Evolutionary conservation across 345 rosid species (phyloP).

Genomic region (Bretschneidera sinensis): DNA sequence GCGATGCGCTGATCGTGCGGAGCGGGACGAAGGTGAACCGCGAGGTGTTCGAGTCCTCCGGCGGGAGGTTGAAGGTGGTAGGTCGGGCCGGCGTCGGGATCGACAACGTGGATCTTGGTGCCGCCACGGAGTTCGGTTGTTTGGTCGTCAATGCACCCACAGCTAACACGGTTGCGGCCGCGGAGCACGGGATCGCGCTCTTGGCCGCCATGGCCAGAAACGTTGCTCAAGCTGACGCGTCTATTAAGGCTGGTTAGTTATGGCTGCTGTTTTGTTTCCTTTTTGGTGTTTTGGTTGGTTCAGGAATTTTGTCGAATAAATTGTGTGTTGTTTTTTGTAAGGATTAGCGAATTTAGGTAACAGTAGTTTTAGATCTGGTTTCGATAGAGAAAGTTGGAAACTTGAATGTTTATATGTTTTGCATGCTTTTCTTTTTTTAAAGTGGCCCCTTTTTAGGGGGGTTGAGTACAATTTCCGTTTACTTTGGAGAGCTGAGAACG

Average conservation of each 20-base stretch:
- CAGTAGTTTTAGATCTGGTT: slow-evolving; percentile 8
- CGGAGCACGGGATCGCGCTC: slow-evolving; percentile 92
- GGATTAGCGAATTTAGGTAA: background rate
- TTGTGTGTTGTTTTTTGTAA: background rate
- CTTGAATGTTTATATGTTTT: background rate
- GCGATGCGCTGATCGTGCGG: slow-evolving; percentile 79
- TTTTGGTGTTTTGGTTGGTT: background rate
- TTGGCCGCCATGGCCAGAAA: slow-evolving; percentile 85
- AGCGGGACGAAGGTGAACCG: slow-evolving; percentile 81
- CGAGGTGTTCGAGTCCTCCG: slow-evolving; percentile 74
- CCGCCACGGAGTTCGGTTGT: slow-evolving; percentile 88
- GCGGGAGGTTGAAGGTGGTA: slow-evolving; percentile 80
- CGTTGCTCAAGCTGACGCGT: slow-evolving; percentile 84
- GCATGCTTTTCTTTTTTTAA: background rate
- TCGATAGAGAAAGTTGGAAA: background rate
- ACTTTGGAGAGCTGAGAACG: no score
- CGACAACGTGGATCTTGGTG: slow-evolving; percentile 88
- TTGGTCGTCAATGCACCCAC: slow-evolving; percentile 92
- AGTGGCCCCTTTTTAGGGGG: no score
- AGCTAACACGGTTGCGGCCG: slow-evolving; percentile 88
- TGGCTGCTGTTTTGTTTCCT: background rate
- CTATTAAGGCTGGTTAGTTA: slow-evolving; percentile 79
- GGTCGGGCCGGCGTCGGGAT: slow-evolving; percentile 96
- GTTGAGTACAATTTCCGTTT: no score
- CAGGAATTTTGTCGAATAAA: background rate